Base-by-base conservation (phyloP, 176 grass and related monocot genomes). In the Avena eriantha region DNA sequence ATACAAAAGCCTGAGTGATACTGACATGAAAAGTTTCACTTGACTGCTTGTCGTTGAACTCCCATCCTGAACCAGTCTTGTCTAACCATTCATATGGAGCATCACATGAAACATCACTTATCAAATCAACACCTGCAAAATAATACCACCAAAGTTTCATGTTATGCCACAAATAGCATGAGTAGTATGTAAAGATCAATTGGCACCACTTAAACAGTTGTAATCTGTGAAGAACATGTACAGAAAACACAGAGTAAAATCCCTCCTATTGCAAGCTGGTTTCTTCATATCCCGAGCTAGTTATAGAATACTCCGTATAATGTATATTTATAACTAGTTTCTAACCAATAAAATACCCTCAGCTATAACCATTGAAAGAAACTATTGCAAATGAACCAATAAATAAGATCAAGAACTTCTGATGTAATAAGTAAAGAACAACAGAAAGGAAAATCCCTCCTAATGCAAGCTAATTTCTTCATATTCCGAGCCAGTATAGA, bases 121-220 rank as follows among this genome's bases (percentile, higher is more conserved):
- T 99, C 87, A 99, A 93, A 89, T 99, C 97, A 84, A 99, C 85
- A 74, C 97, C 97, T 99, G 83, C 34, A 78, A 18, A 86, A 76
- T 29, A 78, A 10, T 47, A 87, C 15, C 63, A 84, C 8, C 13
- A 71, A 76, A 82, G 36, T 8, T 70, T 48, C 33, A 74, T 88
- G 41, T 45, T 48, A 36, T 46, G 33, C 7, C 45, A 61, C 43
- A 18, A 76, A 57, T 19, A 84, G 39, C 46, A 35, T 47, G 24
- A 82, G 53, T 39, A 65, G 10, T 77, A 67, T 57, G 23, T 45
- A 79, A 46, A 83, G 22, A 19, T 33, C 55, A 68, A 48, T 60
- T 15, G 17, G 15, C 39, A 50, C 29, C 31, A 77, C 3, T 21
- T 33, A 21, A 50, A 60, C 24, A 69, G 48, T 15, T 21, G 18